These are phyloP conservation scores for Kandelia obovata DNA, from an alignment of 345 rosid species.

Conservation along the genomic window DNA sequence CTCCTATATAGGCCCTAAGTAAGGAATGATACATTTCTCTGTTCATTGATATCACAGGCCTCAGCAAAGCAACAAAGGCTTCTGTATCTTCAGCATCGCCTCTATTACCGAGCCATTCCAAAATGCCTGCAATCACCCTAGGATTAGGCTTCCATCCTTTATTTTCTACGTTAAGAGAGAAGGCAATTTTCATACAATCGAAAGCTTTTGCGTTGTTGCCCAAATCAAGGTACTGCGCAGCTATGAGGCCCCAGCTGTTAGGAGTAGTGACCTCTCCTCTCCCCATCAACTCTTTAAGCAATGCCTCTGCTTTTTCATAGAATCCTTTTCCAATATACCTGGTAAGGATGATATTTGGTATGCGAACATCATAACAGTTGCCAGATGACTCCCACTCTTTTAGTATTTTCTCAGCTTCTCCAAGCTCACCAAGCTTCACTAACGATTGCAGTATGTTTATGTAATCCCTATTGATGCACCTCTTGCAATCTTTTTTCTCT, in stretches of 20 bases:
- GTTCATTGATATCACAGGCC: constrained; percentile 33
- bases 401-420: constrained; percentile 64
- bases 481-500: constrained; percentile 58
- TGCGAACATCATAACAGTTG: constrained; percentile 52
- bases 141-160: constrained; percentile 61
- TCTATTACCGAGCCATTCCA: constrained; percentile 62
- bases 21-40: constrained; percentile 58
- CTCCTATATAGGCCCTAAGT: constrained; percentile 46
- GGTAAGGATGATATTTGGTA: constrained; percentile 45
- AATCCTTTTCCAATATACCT: constrained; percentile 43
- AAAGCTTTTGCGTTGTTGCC: constrained; percentile 47
- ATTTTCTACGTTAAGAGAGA: constrained; percentile 27
- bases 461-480: constrained; percentile 62
- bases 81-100: constrained; percentile 50
- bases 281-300: constrained; percentile 47
- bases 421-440: constrained; percentile 56
- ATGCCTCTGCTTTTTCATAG: constrained; percentile 51
- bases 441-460: constrained; percentile 60
- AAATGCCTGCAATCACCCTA: constrained; percentile 39
- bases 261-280: constrained; percentile 49
- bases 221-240: constrained; percentile 46
- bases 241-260: constrained; percentile 64
- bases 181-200: constrained; percentile 50
- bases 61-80: constrained; percentile 44
- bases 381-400: constrained; percentile 67